Evolutionary conservation across 129 eudicot genomes (phyloP).

Genomic region (Solidago caesia): DNA sequence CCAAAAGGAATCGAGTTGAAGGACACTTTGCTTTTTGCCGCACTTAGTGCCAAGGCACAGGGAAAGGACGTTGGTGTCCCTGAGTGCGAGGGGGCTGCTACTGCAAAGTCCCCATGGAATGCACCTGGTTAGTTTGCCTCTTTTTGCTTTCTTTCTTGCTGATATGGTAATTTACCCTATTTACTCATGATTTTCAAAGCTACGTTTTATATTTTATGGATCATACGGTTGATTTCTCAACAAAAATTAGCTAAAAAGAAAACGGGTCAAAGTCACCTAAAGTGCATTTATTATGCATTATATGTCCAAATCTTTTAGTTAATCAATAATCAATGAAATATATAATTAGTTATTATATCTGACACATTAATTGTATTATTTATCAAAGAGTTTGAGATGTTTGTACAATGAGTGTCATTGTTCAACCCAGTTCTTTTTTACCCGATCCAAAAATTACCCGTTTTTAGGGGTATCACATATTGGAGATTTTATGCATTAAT

Average conservation of each 20-base stretch:
- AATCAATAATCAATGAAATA: too few relatives aligned
- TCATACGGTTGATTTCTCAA: background rate
- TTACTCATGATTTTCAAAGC: background rate
- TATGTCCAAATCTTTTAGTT: too few relatives aligned
- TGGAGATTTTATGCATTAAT: too few relatives aligned
- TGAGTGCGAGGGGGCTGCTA: constrained; percentile 97
- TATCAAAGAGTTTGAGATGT: too few relatives aligned
- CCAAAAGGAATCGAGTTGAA: constrained; percentile 96
- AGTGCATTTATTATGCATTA: background rate
- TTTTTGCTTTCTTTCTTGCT: background rate
- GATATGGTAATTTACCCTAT: background rate
- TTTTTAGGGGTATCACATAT: too few relatives aligned
- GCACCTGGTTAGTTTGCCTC: constrained; percentile 69
- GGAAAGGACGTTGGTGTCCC: constrained; percentile 97
- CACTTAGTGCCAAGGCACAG: constrained; percentile 76
- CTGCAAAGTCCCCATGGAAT: constrained; percentile 97
- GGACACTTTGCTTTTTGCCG: constrained; percentile 90
- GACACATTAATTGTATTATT: too few relatives aligned
- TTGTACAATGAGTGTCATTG: too few relatives aligned
- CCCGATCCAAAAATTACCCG: too few relatives aligned
- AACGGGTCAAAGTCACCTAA: background rate
- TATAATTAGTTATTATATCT: too few relatives aligned
- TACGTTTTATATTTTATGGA: background rate
- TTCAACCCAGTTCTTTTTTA: too few relatives aligned
- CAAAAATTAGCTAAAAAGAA: background rate